Percentiles rank a stretch among this genome's conserved stretches.
phyloP scores from a whole-genome alignment of 495 filamentous ascomycete species.

The Podospora pseudoanserina region DNA sequence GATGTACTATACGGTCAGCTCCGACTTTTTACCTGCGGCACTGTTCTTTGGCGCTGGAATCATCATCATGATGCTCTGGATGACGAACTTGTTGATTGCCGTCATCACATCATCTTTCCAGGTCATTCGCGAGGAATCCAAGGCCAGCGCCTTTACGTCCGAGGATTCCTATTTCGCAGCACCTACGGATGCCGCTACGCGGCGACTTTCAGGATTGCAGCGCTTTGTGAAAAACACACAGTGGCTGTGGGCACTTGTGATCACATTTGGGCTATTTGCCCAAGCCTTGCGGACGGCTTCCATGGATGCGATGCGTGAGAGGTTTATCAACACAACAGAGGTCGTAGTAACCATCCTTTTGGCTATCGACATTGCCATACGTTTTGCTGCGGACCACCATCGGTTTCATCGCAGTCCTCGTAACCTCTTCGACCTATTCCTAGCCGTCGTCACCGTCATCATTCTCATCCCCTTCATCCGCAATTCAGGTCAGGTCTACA shows the following conservation, averaged over 20 bases:
- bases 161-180: conserved; percentile 47
- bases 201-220: conserved; percentile 56
- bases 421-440: conserved; percentile 74
- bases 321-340: conserved; percentile 61
- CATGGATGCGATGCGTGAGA: conserved; percentile 57
- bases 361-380: conserved; percentile 74
- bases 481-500: conserved; percentile 71
- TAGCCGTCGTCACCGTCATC: conserved; percentile 75
- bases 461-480: conserved; percentile 84
- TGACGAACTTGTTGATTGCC: conserved; percentile 93
- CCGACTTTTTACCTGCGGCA: conserved; percentile 81
- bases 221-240: conserved; percentile 65
- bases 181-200: conserved; percentile 45
- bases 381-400: conserved; percentile 75
- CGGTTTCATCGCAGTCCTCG: conserved; percentile 65
- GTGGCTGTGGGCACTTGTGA: conserved; percentile 77
- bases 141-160: conserved; percentile 84
- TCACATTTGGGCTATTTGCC: conserved; percentile 69
- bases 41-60: conserved; percentile 83
- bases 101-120: conserved; percentile 99
- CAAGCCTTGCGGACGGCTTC: conserved; percentile 70
- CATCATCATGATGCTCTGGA: conserved; percentile 92
- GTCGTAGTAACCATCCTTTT: conserved; percentile 74
- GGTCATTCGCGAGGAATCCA: conserved; percentile 95
- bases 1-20: conserved; percentile 87